Conservation (phyloP, 257 asterid genomes). For the Gentiana dahurica region DNA sequence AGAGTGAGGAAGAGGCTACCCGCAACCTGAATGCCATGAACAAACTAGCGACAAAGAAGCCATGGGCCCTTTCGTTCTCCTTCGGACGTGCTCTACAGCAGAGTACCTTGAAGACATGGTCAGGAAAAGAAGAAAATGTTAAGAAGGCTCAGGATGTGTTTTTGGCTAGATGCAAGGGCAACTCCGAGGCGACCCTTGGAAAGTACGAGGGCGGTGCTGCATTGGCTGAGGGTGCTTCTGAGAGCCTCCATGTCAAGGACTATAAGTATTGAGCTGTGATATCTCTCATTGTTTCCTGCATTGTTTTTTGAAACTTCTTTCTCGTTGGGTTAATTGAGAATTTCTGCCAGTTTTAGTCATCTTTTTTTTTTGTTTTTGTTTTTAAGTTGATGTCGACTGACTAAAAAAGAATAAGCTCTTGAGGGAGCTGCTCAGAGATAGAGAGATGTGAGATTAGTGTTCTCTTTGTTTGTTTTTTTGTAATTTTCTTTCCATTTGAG, state of each 20-base stretch:
- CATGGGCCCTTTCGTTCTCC: conserved; percentile 82
- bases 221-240: conserved; percentile 67
- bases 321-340: conserved; percentile 1
- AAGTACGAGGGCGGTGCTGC: conserved; percentile 42
- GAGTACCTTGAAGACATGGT: conserved; percentile 92
- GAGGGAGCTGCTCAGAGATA: not conserved
- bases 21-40: conserved; percentile 83
- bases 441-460: too few species aligned
- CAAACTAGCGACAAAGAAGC: conserved; percentile 67
- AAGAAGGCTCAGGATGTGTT: conserved; percentile 70
- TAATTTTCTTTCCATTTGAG: too few species aligned
- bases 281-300: conserved; percentile 6
- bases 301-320: conserved; percentile 11
- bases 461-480: too few species aligned
- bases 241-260: conserved; percentile 86
- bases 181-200: conserved; percentile 86
- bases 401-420: not conserved
- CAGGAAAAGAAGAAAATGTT: conserved; percentile 66
- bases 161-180: conserved; percentile 70
- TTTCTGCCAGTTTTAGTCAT: not conserved
- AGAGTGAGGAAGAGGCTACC: conserved; percentile 91
- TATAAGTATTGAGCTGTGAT: conserved; percentile 51
- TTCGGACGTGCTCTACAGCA: conserved; percentile 94
- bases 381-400: conserved; percentile 1
- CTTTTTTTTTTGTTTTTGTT: not conserved